These are phyloP conservation scores for Vanrija sp. DNA, from an alignment of 1,284 basidiomycete species.

Conservation along the genomic window DNA sequence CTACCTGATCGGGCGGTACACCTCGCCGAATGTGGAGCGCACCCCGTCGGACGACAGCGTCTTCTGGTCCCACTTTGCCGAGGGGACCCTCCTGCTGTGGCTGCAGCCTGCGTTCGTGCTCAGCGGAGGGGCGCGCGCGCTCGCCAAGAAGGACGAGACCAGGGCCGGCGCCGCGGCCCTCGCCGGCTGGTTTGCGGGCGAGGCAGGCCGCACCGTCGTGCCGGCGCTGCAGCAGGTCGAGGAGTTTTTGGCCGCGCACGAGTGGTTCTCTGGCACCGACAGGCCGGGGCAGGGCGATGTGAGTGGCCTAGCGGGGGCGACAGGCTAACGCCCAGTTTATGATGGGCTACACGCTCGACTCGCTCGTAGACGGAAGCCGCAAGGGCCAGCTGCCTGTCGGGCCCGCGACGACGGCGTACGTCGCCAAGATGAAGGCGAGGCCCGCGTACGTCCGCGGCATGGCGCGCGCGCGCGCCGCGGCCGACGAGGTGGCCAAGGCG, in stretches of 20 bases:
- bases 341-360: constrained; percentile 36
- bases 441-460: constrained; percentile 15
- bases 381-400: constrained; percentile 24
- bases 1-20: constrained; percentile 19
- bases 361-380: constrained; percentile 17
- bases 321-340: constrained; percentile 24
- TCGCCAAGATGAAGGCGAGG: constrained; percentile 19
- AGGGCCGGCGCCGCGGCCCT: background rate
- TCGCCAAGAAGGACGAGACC: background rate
- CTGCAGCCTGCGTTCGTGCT: constrained; percentile 16
- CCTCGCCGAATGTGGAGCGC: constrained; percentile 15
- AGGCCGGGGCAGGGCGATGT: constrained; percentile 41
- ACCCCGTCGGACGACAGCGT: constrained; percentile 18
- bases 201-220: constrained; percentile 5
- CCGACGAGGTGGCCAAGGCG: constrained; percentile 25
- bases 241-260: constrained; percentile 19
- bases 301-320: constrained; percentile 8
- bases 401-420: constrained; percentile 21
- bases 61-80: constrained; percentile 40
- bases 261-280: constrained; percentile 32
- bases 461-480: constrained; percentile 15
- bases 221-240: constrained; percentile 27
- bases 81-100: constrained; percentile 37
- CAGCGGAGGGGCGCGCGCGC: background rate
- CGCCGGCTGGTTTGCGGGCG: background rate